Evolutionary conservation across 306 rosid species (phyloP).

Genomic region (Sindora glabra): DNA sequence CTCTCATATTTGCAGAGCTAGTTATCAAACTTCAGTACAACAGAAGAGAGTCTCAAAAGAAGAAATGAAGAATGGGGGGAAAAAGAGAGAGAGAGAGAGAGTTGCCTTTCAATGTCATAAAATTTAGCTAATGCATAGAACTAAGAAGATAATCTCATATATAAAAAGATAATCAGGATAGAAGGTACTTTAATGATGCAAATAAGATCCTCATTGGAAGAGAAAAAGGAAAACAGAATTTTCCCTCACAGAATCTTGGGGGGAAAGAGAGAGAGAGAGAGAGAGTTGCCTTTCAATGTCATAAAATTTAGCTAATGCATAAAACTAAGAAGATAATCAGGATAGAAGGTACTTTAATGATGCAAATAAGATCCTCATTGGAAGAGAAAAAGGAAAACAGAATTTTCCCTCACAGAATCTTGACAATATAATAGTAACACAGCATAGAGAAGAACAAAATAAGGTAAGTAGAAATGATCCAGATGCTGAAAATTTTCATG

Average conservation of each 20-base stretch:
- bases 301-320: not conserved
- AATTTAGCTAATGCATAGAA: not conserved
- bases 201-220: not conserved
- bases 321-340: not conserved
- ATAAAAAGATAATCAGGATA: not conserved
- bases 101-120: not conserved
- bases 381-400: not conserved
- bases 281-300: not conserved
- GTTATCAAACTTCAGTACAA: constrained; percentile 4
- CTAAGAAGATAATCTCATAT: not conserved
- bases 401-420: not conserved
- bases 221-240: not conserved
- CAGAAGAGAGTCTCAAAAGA: constrained; percentile 5
- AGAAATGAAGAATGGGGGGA: too few species aligned
- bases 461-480: not conserved
- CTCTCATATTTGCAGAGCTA: constrained; percentile 7
- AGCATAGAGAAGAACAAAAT: not conserved
- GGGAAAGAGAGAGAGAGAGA: not conserved
- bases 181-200: not conserved
- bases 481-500: not conserved
- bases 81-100: too few species aligned
- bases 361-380: not conserved
- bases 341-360: not conserved
- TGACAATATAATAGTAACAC: not conserved
- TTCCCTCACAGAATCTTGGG: too few species aligned